Conservation (phyloP, 192 early-diverging fungal genomes). For the Mortierella hygrophila region DNA sequence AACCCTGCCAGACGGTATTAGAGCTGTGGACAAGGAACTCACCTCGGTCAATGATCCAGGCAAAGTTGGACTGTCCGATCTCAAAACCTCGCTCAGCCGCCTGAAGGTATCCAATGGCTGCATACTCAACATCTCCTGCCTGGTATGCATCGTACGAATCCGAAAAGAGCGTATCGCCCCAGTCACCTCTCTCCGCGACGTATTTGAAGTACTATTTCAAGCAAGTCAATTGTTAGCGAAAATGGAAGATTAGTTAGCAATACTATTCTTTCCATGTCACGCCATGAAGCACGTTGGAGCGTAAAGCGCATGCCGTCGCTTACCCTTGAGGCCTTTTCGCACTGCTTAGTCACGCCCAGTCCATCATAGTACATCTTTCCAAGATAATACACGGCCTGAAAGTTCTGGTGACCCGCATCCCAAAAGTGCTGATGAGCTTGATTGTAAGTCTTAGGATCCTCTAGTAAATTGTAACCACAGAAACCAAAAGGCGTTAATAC, state of each 20-base stretch:
- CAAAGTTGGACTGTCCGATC: conserved; percentile 90
- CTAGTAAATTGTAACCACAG: conserved; percentile 9
- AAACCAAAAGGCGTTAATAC: neutral
- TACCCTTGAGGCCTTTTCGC: conserved; percentile 77
- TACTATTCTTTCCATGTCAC: too few species aligned
- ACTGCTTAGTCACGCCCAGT: conserved; percentile 62
- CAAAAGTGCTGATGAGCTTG: conserved; percentile 67
- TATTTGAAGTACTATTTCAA: conserved; percentile 75
- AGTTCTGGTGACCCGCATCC: conserved; percentile 75
- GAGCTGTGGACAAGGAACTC: neutral
- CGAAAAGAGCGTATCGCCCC: conserved; percentile 79
- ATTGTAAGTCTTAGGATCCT: conserved; percentile 30
- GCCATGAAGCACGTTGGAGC: neutral
- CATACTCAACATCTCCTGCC: conserved; percentile 75
- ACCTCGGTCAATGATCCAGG: conserved; percentile 86
- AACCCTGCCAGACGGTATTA: neutral
- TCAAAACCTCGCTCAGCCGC: conserved; percentile 94
- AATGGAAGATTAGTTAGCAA: neutral
- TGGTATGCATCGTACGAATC: conserved; percentile 68
- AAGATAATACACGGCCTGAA: conserved; percentile 86
- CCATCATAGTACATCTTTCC: conserved; percentile 79
- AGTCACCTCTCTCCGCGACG: conserved; percentile 89
- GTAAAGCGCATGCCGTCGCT: conserved; percentile 3
- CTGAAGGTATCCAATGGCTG: conserved; percentile 79
- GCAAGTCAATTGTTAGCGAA: neutral